These are phyloP conservation scores for Aspergillus hiratsukae DNA, from an alignment of 2,329 filamentous ascomycete genomes.

Conservation along the genomic window DNA sequence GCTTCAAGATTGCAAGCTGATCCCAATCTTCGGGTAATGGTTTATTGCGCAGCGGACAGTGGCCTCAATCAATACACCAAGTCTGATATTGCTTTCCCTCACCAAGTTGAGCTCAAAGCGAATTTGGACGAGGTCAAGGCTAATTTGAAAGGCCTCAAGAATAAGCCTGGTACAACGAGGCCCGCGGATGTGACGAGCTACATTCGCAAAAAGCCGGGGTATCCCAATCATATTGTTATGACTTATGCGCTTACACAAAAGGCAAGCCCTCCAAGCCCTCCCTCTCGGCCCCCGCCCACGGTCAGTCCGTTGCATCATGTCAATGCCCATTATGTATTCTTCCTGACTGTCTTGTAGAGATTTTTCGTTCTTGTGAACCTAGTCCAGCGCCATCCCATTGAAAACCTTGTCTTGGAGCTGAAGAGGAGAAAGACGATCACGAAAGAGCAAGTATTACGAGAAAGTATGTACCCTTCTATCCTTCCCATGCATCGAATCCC, in stretches of 20 bases:
- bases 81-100: constrained; percentile 77
- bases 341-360: constrained; percentile 48
- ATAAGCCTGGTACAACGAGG: constrained; percentile 89
- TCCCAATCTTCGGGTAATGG: constrained; percentile 65
- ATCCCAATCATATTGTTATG: constrained; percentile 73
- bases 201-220: constrained; percentile 63
- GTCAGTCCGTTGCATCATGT: not conserved
- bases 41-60: constrained; percentile 71
- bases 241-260: constrained; percentile 90
- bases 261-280: constrained; percentile 47
- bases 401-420: constrained; percentile 66
- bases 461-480: constrained; percentile 53
- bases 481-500: constrained; percentile 1
- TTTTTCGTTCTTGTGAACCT: constrained; percentile 70
- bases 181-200: constrained; percentile 84
- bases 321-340: not conserved
- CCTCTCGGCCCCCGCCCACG: not conserved
- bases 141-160: constrained; percentile 93
- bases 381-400: constrained; percentile 67
- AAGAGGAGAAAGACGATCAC: constrained; percentile 66
- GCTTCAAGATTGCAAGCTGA: constrained; percentile 57
- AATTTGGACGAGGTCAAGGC: constrained; percentile 84
- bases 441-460: constrained; percentile 74
- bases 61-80: constrained; percentile 54
- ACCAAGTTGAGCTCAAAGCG: constrained; percentile 87